Evolutionary conservation across 306 rosid species (phyloP), one percentile per base, ranked within the genome.

Genomic region (Purshia tridentata): DNA sequence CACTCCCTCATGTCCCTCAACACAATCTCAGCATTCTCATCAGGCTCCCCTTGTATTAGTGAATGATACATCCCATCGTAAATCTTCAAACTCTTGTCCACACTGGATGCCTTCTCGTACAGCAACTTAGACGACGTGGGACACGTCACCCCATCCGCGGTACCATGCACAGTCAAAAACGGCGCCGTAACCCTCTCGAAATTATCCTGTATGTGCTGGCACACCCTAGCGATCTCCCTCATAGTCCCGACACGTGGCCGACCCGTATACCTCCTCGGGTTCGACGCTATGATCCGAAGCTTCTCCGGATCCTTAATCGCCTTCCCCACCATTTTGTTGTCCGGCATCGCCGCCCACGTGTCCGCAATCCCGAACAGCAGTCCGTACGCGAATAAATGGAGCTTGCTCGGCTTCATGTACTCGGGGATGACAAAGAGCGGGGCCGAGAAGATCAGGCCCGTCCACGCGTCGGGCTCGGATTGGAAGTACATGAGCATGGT

Each of bases 21-120:
- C 8, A 93, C 96, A 29, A 86, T 74, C 11, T 85, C 70, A 0
- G 88, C 91, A 46, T 89, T 85, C 77, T 93, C 98, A 45, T 93
- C 97, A 0, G 97, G 81, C 82, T 93, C 98, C 3, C 98, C 98
- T 65, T 93, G 98, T 13, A 93, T 82, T 85, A 93, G 66, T 8
- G 98, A 93, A 65, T 91, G 98, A 65, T 91, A 93, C 98, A 93
- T 91, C 62, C 97, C 97, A 1, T 93, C 97, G 76, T 93, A 93
- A 0, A 93, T 73, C 92, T 89, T 93, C 90, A 93, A 78, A 7
- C 75, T 86, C 91, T 93, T 93, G 77, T 93, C 98, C 85, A 53
- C 81, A 23, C 89, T 85, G 0, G 88, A 76, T 56, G 91, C 96
- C 73, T 88, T 93, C 89, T 91, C 98, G 29, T 79, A 93, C 65